A percentile compares a stretch with the other conserved stretches of the same genome.
Conservation (phyloP, 139 green algal genomes). For the Chlorella sp. region DNA sequence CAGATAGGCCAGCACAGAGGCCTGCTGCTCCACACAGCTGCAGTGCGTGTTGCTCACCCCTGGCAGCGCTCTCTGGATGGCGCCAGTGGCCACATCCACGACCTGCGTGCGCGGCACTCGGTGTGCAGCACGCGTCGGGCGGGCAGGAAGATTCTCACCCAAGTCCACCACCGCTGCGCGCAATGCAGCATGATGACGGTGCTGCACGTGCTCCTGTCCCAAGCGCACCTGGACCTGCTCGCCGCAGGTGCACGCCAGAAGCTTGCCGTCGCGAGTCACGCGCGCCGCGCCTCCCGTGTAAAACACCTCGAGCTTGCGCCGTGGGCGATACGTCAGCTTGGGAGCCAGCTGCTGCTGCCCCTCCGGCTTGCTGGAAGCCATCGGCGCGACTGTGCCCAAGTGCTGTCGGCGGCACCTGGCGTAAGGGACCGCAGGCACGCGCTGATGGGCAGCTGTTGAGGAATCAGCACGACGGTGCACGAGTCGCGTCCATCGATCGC, state of each 20-base stretch:
- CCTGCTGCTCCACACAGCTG: too few relatives aligned
- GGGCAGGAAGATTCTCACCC: too few relatives aligned
- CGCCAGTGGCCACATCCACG: constrained; percentile 54
- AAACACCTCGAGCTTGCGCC: constrained; percentile 74
- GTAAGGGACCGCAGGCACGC: too few relatives aligned
- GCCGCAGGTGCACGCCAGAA: constrained; percentile 69
- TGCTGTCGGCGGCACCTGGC: too few relatives aligned
- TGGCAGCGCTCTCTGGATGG: constrained; percentile 49
- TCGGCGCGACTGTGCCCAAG: too few relatives aligned
- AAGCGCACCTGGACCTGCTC: constrained; percentile 85
- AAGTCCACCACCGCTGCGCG: too few relatives aligned
- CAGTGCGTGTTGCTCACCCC: constrained; percentile 49
- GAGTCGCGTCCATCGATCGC: too few relatives aligned
- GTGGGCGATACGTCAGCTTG: constrained; percentile 67
- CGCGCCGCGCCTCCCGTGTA: constrained; percentile 75
- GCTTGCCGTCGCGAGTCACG: constrained; percentile 52
- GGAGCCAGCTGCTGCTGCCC: constrained; percentile 10
- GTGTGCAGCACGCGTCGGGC: background rate
- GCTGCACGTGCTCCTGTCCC: background rate
- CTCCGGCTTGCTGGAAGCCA: too few relatives aligned
- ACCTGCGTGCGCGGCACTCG: constrained; percentile 38
- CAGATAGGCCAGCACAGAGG: too few relatives aligned
- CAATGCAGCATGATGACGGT: too few relatives aligned
- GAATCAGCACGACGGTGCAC: too few relatives aligned
- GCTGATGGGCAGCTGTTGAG: too few relatives aligned